Evolutionary conservation across 176 grass and related monocot species (phyloP).

Genomic region (Carex myosuroides): DNA sequence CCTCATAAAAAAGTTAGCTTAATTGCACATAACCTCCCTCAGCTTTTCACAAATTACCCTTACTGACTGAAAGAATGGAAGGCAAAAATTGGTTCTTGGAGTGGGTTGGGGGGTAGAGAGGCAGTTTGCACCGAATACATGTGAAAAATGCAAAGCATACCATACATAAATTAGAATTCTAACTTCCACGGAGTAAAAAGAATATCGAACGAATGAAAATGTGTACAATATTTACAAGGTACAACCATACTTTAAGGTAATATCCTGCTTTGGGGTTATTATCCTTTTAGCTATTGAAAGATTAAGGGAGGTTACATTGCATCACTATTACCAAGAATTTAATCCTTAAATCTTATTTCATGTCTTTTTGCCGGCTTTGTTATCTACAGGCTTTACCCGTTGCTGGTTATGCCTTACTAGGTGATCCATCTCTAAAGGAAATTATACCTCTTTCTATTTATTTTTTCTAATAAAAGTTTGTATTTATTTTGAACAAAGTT

Average conservation of each 20-base stretch:
- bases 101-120: background rate
- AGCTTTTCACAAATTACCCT: constrained; percentile 11
- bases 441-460: background rate
- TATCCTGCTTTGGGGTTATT: background rate
- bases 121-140: background rate
- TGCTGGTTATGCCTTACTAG: constrained; percentile 59
- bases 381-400: constrained; percentile 61
- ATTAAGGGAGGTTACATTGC: background rate
- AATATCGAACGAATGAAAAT: background rate
- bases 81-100: background rate
- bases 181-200: background rate
- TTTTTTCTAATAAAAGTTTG: background rate
- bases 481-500: background rate
- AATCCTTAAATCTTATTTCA: constrained; percentile 23
- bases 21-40: background rate
- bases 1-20: background rate
- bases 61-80: background rate
- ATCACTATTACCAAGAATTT: background rate
- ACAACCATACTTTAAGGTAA: background rate
- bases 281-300: background rate
- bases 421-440: constrained; percentile 39
- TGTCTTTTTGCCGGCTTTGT: constrained; percentile 17
- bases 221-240: background rate
- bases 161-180: background rate
- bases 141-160: background rate